Base-by-base conservation (phyloP, 768 basidiomycete genomes). In the Suillus subluteus region DNA sequence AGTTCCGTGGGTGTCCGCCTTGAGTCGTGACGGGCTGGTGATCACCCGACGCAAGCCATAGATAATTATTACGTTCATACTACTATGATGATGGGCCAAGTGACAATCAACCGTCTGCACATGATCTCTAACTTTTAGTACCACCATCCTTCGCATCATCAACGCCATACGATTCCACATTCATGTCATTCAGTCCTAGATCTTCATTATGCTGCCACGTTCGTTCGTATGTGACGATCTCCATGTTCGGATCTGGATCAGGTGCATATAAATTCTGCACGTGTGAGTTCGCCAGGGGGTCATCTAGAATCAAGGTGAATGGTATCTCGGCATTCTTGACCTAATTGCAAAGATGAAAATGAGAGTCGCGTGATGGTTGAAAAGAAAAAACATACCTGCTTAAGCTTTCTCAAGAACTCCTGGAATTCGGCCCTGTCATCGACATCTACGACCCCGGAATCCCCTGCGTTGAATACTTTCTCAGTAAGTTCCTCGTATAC, bases 181-280 rank as follows among this genome's bases (percentile, higher is more conserved):
- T 88, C 76, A 95, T 95, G 72, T 95, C 94, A 71, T 95, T 95
- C 74, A 99, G 76, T 6, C 97, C 98, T 16, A 99, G 82, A 61
- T 95, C 94, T 75, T 99, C 98, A 72, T 99, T 96, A 82, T 99
- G 95, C 54, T 94, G 87, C 81, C 86, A 92, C 4, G 88, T 88
- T 59, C 98, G 83, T 48, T 96, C 92, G 73, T 99, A 99, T 65
- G 78, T 75, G 75, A 91, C 93, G 62, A 92, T 85, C 38, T 77
- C 82, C 92, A 99, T 94, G 73, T 96, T 95, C 1, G 97, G 97
- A 74, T 99, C 97, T 0, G 93, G 89, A 74, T 99, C 97, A 5
- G 98, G 98, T 0, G 98, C 97, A 75, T 97, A 98, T n/a, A 96
- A 72, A 76, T 95, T 98, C 76, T 99, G 98, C 55, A 99, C 81